Evolutionary conservation across 164 flowering plant species (phyloP).

Genomic region (Aristolochia californica): DNA sequence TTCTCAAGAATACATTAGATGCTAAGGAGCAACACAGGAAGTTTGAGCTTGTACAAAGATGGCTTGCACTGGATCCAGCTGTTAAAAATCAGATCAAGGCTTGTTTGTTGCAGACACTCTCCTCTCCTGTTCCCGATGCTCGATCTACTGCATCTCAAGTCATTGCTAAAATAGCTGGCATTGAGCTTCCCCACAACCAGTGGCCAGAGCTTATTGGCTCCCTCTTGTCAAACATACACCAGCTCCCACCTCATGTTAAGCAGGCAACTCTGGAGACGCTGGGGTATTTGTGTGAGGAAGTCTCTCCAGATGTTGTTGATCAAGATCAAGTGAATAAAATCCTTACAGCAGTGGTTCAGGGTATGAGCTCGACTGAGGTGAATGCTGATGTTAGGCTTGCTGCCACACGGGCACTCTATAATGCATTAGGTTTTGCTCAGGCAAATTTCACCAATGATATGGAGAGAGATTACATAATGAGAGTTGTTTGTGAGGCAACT

Average conservation of each 20-base stretch:
- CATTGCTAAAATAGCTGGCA: constrained; percentile 51
- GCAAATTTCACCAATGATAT: constrained; percentile 51
- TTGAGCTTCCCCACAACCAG: constrained; percentile 52
- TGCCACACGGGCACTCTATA: constrained; percentile 44
- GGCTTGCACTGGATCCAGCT: constrained; percentile 37
- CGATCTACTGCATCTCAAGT: constrained; percentile 60
- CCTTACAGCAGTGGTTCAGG: constrained; percentile 59
- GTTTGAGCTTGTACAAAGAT: constrained; percentile 49
- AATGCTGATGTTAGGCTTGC: constrained; percentile 51
- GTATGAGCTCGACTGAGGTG: constrained; percentile 40
- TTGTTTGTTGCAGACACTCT: constrained; percentile 37
- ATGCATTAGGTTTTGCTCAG: constrained; percentile 59
- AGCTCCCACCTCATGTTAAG: constrained; percentile 37
- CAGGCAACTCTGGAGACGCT: constrained; percentile 55
- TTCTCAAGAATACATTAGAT: constrained; percentile 56
- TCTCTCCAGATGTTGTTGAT: constrained; percentile 44
- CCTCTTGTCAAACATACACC: constrained; percentile 40
- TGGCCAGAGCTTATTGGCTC: constrained; percentile 51
- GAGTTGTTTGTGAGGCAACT: constrained; percentile 63
- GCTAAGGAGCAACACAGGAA: constrained; percentile 60
- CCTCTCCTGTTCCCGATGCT: constrained; percentile 38
- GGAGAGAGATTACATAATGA: constrained; percentile 62
- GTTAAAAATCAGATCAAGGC: constrained; percentile 38
- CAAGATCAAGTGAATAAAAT: constrained; percentile 55
- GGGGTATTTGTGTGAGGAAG: constrained; percentile 60